Percentiles rank a stretch among this genome's conserved stretches.
phyloP scores from a whole-genome alignment of 1,284 basidiomycete genomes.

The Rhizoctonia solani region DNA sequence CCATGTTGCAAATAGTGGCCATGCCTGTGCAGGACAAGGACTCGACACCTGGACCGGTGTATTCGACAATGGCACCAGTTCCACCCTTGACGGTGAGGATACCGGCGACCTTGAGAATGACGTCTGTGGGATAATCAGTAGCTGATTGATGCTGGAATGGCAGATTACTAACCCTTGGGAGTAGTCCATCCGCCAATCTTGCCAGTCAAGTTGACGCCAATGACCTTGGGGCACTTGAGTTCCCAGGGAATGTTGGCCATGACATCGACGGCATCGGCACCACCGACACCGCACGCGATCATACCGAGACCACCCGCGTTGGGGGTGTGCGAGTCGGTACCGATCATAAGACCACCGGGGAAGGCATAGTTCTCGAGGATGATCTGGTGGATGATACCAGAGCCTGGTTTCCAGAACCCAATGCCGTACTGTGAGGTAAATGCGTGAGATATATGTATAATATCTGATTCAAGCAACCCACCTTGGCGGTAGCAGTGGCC shows the following conservation, averaged over 20 bases:
- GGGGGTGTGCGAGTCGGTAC: slow-evolving; percentile 93
- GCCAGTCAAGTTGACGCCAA: slow-evolving; percentile 91
- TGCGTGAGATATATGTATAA: slow-evolving; percentile 14
- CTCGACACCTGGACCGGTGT: slow-evolving; percentile 91
- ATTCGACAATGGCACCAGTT: slow-evolving; percentile 96
- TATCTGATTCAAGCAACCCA: slow-evolving; percentile 43
- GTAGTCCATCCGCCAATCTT: slow-evolving; percentile 91
- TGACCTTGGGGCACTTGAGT: slow-evolving; percentile 88
- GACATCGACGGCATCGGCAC: slow-evolving; percentile 98
- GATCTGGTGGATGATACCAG: slow-evolving; percentile 97
- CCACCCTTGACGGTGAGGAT: slow-evolving; percentile 98
- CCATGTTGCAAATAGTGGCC: slow-evolving; percentile 99
- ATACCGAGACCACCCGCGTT: slow-evolving; percentile 98
- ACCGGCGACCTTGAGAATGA: slow-evolving; percentile 96
- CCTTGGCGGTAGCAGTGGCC: slow-evolving; percentile 94
- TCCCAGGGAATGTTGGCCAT: slow-evolving; percentile 99
- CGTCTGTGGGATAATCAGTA: slow-evolving; percentile 59
- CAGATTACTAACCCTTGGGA: slow-evolving; percentile 76
- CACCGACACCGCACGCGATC: slow-evolving; percentile 97
- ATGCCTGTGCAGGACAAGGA: slow-evolving; percentile 98
- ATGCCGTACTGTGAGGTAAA: slow-evolving; percentile 70
- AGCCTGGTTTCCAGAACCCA: slow-evolving; percentile 95
- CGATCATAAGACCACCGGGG: slow-evolving; percentile 79
- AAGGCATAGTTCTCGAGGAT: slow-evolving; percentile 98
- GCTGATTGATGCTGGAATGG: slow-evolving; percentile 29